Conservation (phyloP, 208 protist species). For the Wallacemonas sp. region DNA sequence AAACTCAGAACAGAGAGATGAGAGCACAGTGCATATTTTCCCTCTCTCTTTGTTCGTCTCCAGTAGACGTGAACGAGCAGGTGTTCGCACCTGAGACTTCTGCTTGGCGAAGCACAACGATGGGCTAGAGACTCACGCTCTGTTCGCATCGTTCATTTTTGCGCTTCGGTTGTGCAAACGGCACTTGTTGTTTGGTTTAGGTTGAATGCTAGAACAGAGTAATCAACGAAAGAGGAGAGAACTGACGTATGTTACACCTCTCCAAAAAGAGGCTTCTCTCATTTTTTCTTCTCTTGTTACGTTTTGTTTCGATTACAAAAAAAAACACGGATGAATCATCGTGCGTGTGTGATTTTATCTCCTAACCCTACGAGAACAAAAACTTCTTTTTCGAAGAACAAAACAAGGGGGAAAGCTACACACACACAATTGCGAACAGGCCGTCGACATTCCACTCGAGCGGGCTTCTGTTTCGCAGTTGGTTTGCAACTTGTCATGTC, state of each 20-base stretch:
- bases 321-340: no score
- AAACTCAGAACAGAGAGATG: no score
- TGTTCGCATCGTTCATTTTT: background rate
- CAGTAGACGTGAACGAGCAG: no score
- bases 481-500: background rate
- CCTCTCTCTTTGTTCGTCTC: no score
- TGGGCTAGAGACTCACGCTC: no score
- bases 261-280: constrained; percentile 13
- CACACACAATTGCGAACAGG: no score
- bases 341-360: constrained; percentile 9
- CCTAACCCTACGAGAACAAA: constrained; percentile 12
- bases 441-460: background rate
- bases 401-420: background rate
- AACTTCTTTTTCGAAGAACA: constrained; percentile 1
- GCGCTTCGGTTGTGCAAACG: background rate
- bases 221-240: background rate
- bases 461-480: background rate
- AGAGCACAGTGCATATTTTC: no score
- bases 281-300: constrained; percentile 16
- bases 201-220: constrained; percentile 4
- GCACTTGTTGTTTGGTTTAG: background rate
- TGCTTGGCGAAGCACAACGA: no score
- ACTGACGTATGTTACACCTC: no score
- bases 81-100: no score
- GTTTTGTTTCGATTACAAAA: constrained; percentile 14